phyloP scores from a whole-genome alignment of 768 basidiomycete species.

The Leccinum longicurvipes region DNA sequence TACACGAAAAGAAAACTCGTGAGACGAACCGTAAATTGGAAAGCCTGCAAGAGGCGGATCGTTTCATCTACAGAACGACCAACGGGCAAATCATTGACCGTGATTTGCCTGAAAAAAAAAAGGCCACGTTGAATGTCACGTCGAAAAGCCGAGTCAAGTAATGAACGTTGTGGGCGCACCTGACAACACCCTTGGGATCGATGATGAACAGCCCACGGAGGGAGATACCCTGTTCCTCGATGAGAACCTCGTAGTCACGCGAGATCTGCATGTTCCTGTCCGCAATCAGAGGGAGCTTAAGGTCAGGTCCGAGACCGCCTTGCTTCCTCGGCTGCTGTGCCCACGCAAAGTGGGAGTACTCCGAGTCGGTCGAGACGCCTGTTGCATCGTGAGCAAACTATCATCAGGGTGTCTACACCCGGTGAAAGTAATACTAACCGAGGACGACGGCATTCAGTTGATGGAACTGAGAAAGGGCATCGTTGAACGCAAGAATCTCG shows the following conservation, averaged over 20 bases:
- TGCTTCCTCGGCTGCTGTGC: slow-evolving; percentile 74
- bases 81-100: slow-evolving; percentile 89
- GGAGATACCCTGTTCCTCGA: slow-evolving; percentile 86
- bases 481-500: slow-evolving; percentile 94
- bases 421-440: slow-evolving; percentile 42
- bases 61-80: slow-evolving; percentile 97
- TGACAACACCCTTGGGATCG: slow-evolving; percentile 75
- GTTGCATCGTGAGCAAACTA: background rate
- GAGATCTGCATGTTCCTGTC: slow-evolving; percentile 78
- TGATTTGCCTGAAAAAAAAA: slow-evolving; percentile 57
- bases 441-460: slow-evolving; percentile 73
- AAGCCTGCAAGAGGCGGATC: slow-evolving; percentile 84
- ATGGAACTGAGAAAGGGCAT: slow-evolving; percentile 73
- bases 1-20: background rate
- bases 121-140: background rate
- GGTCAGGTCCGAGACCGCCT: slow-evolving; percentile 87
- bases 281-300: slow-evolving; percentile 79
- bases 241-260: slow-evolving; percentile 81
- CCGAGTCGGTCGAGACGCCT: slow-evolving; percentile 87
- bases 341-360: slow-evolving; percentile 88
- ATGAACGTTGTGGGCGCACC: slow-evolving; percentile 36
- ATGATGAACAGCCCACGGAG: slow-evolving; percentile 87
- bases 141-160: background rate
- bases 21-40: slow-evolving; percentile 76
- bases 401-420: background rate